Conservation (phyloP, 495 filamentous ascomycete species). For the Diplogelasinospora grovesii region DNA sequence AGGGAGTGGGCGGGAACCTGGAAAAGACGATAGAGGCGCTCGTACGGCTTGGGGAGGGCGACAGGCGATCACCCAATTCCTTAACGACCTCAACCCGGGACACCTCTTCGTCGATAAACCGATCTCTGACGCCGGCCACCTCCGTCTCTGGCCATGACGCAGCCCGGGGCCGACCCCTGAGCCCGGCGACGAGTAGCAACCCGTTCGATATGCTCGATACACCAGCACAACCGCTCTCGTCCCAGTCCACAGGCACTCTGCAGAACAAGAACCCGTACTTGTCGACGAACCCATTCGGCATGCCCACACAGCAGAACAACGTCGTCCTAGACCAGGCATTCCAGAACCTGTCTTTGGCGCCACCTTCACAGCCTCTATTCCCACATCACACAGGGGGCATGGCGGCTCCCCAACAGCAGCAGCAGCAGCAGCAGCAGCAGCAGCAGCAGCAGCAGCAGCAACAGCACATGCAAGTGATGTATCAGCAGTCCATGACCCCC, state of each 20-base stretch:
- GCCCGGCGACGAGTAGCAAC: slow-evolving; percentile 52
- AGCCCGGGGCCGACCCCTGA: slow-evolving; percentile 24
- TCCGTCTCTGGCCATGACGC: slow-evolving; percentile 22
- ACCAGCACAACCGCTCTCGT: slow-evolving; percentile 43
- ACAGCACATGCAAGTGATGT: slow-evolving; percentile 49
- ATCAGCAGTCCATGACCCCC: slow-evolving; percentile 50
- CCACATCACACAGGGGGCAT: slow-evolving; percentile 80
- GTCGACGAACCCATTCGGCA: slow-evolving; percentile 45
- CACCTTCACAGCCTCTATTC: slow-evolving; percentile 59
- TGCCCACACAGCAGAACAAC: slow-evolving; percentile 34
- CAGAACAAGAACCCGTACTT: slow-evolving; percentile 47
- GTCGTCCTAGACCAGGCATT: slow-evolving; percentile 57
- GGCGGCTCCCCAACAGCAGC: slow-evolving; percentile 46
- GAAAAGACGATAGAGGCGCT: slow-evolving; percentile 79
- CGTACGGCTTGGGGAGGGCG: slow-evolving; percentile 65
- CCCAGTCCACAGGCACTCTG: slow-evolving; percentile 51
- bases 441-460: slow-evolving; percentile 41
- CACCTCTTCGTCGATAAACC: slow-evolving; percentile 26
- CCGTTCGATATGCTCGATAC: slow-evolving; percentile 58
- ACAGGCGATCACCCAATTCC: slow-evolving; percentile 38
- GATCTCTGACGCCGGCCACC: slow-evolving; percentile 38
- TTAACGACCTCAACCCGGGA: slow-evolving; percentile 28
- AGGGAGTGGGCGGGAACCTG: slow-evolving; percentile 73
- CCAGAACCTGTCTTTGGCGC: slow-evolving; percentile 62
- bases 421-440: slow-evolving; percentile 39